Evolutionary conservation across 202 grass and related monocot species (phyloP).

Genomic region (Digitaria exilis): DNA sequence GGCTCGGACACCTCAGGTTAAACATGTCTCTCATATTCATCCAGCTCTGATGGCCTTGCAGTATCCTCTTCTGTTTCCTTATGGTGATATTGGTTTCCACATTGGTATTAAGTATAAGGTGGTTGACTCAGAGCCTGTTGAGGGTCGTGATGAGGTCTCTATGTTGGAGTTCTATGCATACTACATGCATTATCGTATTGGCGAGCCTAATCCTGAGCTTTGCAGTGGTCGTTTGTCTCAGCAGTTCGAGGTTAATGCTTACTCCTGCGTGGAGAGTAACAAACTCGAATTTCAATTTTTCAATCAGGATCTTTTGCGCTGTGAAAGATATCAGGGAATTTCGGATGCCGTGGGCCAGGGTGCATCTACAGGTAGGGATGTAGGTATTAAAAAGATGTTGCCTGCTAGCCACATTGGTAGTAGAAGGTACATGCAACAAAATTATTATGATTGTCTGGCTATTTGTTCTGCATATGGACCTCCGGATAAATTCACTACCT

Average conservation of each 20-base stretch:
- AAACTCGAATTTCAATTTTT: fast-evolving
- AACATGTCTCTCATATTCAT: neutral
- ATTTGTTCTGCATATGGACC: neutral
- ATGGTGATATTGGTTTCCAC: neutral
- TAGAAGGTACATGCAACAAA: neutral
- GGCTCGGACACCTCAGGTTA: fast-evolving
- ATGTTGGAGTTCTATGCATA: conserved; percentile 3
- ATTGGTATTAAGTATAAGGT: neutral
- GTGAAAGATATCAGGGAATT: neutral
- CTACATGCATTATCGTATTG: neutral
- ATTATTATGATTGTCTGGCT: neutral
- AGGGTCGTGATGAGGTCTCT: fast-evolving
- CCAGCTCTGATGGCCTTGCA: neutral
- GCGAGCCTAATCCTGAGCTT: neutral
- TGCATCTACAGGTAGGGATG: fast-evolving
- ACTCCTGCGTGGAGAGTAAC: neutral
- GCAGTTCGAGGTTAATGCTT: neutral
- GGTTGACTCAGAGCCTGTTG: fast-evolving
- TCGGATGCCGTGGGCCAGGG: neutral
- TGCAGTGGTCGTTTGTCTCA: neutral
- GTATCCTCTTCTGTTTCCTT: neutral
- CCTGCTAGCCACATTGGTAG: neutral
- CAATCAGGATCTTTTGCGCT: neutral
- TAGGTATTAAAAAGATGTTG: neutral
- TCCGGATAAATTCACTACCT: conserved; percentile 13